These are phyloP conservation scores for Pythium utonaiense DNA, from an alignment of 352 stramenopile species.

Conservation along the genomic window DNA sequence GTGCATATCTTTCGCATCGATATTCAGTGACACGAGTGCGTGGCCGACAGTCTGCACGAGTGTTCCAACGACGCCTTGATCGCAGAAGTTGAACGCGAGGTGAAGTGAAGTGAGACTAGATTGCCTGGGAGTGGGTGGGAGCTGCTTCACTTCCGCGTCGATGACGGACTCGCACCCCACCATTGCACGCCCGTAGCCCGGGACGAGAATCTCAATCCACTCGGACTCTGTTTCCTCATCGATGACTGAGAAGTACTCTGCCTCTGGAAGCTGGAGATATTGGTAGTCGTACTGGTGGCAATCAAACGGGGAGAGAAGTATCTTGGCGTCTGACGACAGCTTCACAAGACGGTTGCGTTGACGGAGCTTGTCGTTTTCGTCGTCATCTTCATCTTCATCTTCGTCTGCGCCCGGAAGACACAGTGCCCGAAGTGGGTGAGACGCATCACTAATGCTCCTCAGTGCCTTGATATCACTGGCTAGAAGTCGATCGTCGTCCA, in stretches of 20 bases:
- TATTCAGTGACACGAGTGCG: conserved; percentile 7
- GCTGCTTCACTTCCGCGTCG: not conserved
- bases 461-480: not conserved
- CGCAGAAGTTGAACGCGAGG: conserved; percentile 14
- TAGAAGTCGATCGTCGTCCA: conserved; percentile 3
- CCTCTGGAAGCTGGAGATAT: not conserved
- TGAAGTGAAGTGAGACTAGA: conserved; percentile 2
- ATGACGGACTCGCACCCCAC: not conserved
- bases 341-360: not conserved
- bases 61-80: not conserved
- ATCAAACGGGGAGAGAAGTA: not conserved
- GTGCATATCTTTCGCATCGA: not conserved
- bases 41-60: conserved; percentile 1
- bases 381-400: not conserved
- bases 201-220: conserved; percentile 4
- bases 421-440: not conserved
- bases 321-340: not conserved
- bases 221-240: conserved; percentile 1
- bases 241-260: not conserved
- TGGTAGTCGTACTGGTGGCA: not conserved
- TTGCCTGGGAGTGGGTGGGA: not conserved
- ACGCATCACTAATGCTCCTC: not conserved
- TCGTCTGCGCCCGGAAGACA: not conserved
- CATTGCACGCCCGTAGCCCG: conserved; percentile 4
- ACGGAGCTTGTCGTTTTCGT: not conserved